Evolutionary conservation across 768 basidiomycete species (phyloP), one percentile per base, ranked within the genome.

Genomic region (Leccinellum luteum): DNA sequence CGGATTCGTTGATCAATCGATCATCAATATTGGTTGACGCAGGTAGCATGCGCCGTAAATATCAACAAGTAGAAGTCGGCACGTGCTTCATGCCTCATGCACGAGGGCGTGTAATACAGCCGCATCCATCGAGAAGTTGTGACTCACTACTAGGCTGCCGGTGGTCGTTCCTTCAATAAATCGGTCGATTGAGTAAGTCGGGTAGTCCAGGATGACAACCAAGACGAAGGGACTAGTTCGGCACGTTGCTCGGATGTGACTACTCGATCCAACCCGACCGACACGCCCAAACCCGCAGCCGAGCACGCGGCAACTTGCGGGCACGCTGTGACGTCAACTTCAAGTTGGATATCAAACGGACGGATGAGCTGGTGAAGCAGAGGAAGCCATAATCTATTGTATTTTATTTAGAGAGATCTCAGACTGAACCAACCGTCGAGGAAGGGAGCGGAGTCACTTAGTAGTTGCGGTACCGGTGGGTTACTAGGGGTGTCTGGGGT

Each of bases 141-240:
- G 31, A 32, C 31, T 32, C 31, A n/a, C n/a, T n/a, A n/a, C n/a
- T n/a, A n/a, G n/a, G n/a, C n/a, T n/a, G n/a, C n/a, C n/a, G n/a
- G n/a, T n/a, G n/a, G n/a, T n/a, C n/a, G n/a, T n/a, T n/a, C n/a
- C n/a, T n/a, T n/a, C n/a, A n/a, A 28, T 15, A 2, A 15, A 34
- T 14, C 32, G 8, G 35, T n/a, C 3, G 15, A n/a, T 17, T n/a
- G 0, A 38, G 34, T 38, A 17, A 38, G 15, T 38, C 35, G 35
- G 17, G 35, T 38, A 38, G 34, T 35, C 2, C 7, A 5, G 15
- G 34, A 35, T 35, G 34, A 35, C 6, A 35, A 64, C 73, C 41
- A 61, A 66, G 64, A 70, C 44, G 61, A 52, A 30, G 76, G 77
- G 78, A 76, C 34, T 34, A 14, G 35, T n/a, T n/a, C 8, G 17